phyloP scores from a whole-genome alignment of 352 stramenopile genomes.

The Phytophthora multivora region DNA sequence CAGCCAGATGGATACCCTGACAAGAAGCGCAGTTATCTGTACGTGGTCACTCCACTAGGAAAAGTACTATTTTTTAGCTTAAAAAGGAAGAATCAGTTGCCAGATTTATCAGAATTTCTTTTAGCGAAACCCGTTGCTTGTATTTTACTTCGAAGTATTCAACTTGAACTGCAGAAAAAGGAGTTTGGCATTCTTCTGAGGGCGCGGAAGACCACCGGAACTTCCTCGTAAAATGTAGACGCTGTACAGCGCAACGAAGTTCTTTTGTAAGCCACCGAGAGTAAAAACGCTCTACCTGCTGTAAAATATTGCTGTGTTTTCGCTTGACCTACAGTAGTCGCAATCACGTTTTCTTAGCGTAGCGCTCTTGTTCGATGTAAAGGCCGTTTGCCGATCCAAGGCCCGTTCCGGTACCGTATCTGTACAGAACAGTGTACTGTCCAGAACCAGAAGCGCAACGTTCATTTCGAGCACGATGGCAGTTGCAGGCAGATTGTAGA shows the following conservation, averaged over 20 bases:
- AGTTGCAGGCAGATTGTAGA: background rate
- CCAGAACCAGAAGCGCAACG: background rate
- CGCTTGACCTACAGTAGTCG: background rate
- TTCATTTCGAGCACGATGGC: background rate
- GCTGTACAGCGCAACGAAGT: background rate
- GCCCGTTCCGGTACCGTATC: background rate
- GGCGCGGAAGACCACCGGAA: too few species aligned
- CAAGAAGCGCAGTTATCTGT: background rate
- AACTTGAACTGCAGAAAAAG: too few species aligned
- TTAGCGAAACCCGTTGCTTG: too few species aligned
- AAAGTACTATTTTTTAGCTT: background rate
- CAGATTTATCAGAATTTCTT: background rate
- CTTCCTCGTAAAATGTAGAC: too few species aligned
- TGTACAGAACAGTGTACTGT: background rate
- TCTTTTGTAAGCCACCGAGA: background rate
- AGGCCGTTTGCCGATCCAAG: constrained; percentile 7
- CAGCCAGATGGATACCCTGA: background rate
- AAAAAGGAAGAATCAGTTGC: background rate
- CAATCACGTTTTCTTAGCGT: background rate
- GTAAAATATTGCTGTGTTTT: too few species aligned
- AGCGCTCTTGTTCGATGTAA: background rate
- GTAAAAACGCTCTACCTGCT: too few species aligned
- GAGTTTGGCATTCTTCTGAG: too few species aligned
- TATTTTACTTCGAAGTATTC: too few species aligned
- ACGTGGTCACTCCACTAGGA: background rate